phyloP scores from a whole-genome alignment of 345 rosid genomes.

The Citrus australasica region DNA sequence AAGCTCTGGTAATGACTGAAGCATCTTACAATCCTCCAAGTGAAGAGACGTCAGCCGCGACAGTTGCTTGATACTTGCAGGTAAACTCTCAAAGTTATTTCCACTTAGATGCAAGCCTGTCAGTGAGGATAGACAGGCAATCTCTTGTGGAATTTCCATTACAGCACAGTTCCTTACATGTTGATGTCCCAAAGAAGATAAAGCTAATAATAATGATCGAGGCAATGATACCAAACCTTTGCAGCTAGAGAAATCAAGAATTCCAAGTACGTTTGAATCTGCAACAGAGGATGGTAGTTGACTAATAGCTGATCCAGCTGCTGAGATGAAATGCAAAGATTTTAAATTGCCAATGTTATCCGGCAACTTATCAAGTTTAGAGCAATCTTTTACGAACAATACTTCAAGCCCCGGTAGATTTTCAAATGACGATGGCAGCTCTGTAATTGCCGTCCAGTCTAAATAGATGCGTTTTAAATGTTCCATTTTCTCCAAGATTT shows the following conservation, averaged over 20 bases:
- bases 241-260: accelerated
- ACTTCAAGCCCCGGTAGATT: not conserved
- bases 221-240: not conserved
- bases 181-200: not conserved
- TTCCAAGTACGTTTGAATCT: not conserved
- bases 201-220: not conserved
- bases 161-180: accelerated
- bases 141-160: too few relatives aligned
- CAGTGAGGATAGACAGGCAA: too few relatives aligned
- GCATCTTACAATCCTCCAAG: not conserved
- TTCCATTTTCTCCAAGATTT: not conserved
- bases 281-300: not conserved
- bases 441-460: not conserved
- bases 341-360: not conserved
- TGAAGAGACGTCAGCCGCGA: not conserved
- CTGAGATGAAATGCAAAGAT: not conserved
- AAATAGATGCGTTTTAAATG: not conserved
- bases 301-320: not conserved
- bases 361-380: not conserved
- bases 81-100: too few relatives aligned
- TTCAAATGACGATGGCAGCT: too few relatives aligned
- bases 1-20: too few relatives aligned
- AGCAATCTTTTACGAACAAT: not conserved
- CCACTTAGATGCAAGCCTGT: too few relatives aligned
- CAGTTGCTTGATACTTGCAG: not conserved